Evolutionary conservation across 768 basidiomycete species (phyloP).

Genomic region (Rhodosporidiobolus sp.): DNA sequence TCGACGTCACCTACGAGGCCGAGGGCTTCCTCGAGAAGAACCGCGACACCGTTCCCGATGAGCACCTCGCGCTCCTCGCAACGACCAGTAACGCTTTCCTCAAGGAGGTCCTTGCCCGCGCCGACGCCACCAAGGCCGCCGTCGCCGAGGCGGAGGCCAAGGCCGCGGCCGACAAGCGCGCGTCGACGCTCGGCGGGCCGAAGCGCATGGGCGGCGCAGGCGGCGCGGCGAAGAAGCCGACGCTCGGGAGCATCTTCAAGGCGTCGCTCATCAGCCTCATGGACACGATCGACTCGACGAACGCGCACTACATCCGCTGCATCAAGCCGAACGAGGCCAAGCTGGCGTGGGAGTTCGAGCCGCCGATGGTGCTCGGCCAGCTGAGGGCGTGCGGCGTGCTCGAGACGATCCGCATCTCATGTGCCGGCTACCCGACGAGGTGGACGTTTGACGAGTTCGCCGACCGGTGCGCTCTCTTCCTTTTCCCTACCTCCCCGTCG

Average conservation of each 20-base stretch:
- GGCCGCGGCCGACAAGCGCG: conserved; percentile 42
- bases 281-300: conserved; percentile 95
- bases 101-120: conserved; percentile 88
- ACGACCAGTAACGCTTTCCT: conserved; percentile 86
- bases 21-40: conserved; percentile 99
- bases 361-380: conserved; percentile 91
- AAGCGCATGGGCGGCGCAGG: conserved; percentile 55
- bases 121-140: conserved; percentile 64
- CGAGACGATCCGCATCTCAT: conserved; percentile 97
- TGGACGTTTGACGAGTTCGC: conserved; percentile 99
- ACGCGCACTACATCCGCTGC: conserved; percentile 98
- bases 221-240: conserved; percentile 73
- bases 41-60: conserved; percentile 96
- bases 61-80: conserved; percentile 85
- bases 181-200: conserved; percentile 46
- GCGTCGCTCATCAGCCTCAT: conserved; percentile 86
- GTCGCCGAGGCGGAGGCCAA: conserved; percentile 59
- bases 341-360: conserved; percentile 92
- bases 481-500: not conserved
- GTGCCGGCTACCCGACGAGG: conserved; percentile 95
- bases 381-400: conserved; percentile 96
- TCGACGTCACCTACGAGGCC: conserved; percentile 97
- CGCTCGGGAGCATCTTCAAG: conserved; percentile 98
- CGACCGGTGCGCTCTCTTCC: conserved; percentile 65
- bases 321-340: conserved; percentile 99